Conservation (phyloP, 208 protist species). For the Borovskyia barvae region DNA sequence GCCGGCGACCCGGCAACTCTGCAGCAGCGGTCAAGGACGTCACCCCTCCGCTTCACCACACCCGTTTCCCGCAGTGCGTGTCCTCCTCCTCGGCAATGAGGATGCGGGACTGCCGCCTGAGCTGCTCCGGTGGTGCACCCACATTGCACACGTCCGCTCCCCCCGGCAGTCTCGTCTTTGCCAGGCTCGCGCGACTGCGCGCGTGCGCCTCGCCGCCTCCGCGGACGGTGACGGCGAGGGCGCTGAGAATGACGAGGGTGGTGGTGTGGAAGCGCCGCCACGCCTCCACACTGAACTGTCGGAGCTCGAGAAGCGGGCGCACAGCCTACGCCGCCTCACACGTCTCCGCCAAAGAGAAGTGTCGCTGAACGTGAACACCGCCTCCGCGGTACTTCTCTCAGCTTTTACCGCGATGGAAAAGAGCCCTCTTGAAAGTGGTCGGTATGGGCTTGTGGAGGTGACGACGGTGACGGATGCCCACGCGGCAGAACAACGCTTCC, state of each 20-base stretch:
- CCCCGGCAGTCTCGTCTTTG: slow-evolving; percentile 32
- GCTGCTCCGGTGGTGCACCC: slow-evolving; percentile 50
- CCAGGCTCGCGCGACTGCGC: no score
- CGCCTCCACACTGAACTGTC: not conserved
- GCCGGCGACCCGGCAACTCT: no score
- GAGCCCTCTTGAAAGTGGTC: not conserved
- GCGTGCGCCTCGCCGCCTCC: not conserved
- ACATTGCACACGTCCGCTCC: slow-evolving; percentile 57
- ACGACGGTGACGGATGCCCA: no score
- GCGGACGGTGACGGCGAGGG: not conserved
- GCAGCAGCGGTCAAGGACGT: not conserved
- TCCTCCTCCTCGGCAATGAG: slow-evolving; percentile 80
- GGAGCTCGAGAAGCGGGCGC: slow-evolving; percentile 2
- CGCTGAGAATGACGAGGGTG: not conserved
- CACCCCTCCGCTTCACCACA: not conserved
- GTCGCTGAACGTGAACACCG: slow-evolving; percentile 81
- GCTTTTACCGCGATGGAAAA: slow-evolving; percentile 3
- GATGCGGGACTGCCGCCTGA: slow-evolving; percentile 46
- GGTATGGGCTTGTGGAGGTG: slow-evolving; percentile 3
- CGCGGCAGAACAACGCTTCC: no score
- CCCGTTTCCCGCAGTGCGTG: slow-evolving; percentile 6
- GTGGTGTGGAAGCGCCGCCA: not conserved
- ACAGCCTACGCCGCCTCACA: slow-evolving; percentile 19
- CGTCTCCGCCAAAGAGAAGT: slow-evolving; percentile 47
- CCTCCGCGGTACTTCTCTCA: slow-evolving; percentile 61